phyloP scores from a whole-genome alignment of 2,329 filamentous ascomycete genomes.

The Pestalotiopsis fici region DNA sequence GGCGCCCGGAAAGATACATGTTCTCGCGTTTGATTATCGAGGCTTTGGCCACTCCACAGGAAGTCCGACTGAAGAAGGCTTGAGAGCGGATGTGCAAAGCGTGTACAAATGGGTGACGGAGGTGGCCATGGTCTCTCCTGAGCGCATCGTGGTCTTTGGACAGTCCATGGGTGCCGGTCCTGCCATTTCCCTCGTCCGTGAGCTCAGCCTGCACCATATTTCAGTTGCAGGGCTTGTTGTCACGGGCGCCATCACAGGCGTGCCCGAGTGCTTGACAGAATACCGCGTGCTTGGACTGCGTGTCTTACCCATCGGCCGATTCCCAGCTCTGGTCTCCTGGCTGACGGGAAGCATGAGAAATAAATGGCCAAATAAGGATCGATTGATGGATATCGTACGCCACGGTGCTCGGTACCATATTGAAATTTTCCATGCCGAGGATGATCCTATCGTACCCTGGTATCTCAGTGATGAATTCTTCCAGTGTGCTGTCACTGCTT shows the following conservation, averaged over 20 bases:
- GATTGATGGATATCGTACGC: neutral
- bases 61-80: neutral
- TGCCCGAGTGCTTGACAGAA: neutral
- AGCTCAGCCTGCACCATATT: neutral
- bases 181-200: neutral
- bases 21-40: slow-evolving; percentile 1
- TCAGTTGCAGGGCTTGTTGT: neutral
- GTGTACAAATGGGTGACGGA: neutral
- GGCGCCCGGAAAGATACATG: neutral
- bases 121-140: neutral
- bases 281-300: neutral
- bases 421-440: neutral
- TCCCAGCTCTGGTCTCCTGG: neutral
- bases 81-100: neutral
- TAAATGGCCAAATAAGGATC: neutral
- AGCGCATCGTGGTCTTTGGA: slow-evolving; percentile 5
- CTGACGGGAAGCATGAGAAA: neutral
- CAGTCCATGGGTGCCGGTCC: slow-evolving; percentile 3
- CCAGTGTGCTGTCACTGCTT: neutral
- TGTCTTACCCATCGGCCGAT: neutral
- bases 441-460: neutral
- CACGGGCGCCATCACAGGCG: neutral
- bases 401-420: neutral
- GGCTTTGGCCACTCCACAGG: neutral
- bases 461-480: neutral